Base-by-base conservation (phyloP, 345 rosid species). In the Cochlearia excelsa region DNA sequence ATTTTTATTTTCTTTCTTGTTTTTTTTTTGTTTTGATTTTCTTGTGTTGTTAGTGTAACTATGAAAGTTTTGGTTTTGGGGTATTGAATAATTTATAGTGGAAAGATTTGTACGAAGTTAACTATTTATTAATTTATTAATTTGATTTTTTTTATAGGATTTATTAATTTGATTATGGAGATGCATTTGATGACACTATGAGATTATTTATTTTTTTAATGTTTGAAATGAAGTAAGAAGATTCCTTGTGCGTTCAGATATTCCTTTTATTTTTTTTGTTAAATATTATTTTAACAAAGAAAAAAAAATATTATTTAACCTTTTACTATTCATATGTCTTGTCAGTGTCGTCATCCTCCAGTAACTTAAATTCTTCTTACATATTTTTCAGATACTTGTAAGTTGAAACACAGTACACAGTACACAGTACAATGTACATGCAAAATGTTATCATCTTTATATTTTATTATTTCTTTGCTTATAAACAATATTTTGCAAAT, bases 241-340 rank as follows among this genome's bases (percentile, higher is more conserved):
- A 55, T 65, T 65, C 70, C 28, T 65, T 65, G 42, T 65, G 70
- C 56, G 7, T 65, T 56, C 70, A 56, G 70, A 56, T 66, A 56
- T 66, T 66, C 70, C 3, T 54, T 56, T 40, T 39, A 37, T 28
- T 10, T 6, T 9, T 52, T 33, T 54, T 52, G 23, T 16, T 16
- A 16, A 16, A 16, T 16, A 16, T 16, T 16, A 16, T 16, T 16
- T 16, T 16, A 16, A 16, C 23, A 16, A 16, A 16, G 23, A 16
- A 16, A 16, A 16, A 16, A 16, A 44, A 35, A 10, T 54, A 11
- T 47, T 35, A 28, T 23, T 45, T 43, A 6, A 16, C 23, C 23
- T 16, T 57, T 28, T 28, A 54, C 30, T 53, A 30, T 53, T 63
- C 27, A 43, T 2, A 43, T 63, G 68, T 53, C 53, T 16, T 16